Conservation (phyloP, 208 protist genomes). For the Trypanosoma cruzi region DNA sequence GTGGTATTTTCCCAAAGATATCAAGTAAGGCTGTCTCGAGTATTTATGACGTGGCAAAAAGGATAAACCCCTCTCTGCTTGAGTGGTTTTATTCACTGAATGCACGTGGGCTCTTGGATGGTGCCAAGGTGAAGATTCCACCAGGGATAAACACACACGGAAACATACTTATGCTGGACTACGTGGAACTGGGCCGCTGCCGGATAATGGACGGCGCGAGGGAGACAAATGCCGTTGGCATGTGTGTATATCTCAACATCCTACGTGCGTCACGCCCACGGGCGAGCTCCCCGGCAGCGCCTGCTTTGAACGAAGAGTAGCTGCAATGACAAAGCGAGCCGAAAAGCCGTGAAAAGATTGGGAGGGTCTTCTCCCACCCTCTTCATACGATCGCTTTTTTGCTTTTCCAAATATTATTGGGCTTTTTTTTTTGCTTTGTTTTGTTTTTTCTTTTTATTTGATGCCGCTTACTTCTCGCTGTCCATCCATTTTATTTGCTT, state of each 20-base stretch:
- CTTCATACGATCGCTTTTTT: too few relatives aligned
- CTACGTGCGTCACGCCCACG: constrained; percentile 5
- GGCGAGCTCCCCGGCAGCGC: neutral
- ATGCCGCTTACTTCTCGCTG: too few relatives aligned
- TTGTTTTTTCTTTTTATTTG: too few relatives aligned
- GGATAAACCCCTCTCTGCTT: constrained; percentile 36
- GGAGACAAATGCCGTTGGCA: too few relatives aligned
- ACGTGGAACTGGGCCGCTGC: constrained; percentile 25
- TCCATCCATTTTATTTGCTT: too few relatives aligned
- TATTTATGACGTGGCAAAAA: constrained; percentile 30
- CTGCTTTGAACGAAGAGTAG: neutral
- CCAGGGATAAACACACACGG: too few relatives aligned
- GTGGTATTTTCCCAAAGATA: constrained; percentile 19
- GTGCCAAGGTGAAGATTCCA: neutral
- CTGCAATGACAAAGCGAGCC: neutral
- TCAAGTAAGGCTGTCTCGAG: neutral
- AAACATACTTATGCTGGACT: constrained; percentile 62
- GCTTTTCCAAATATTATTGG: too few relatives aligned
- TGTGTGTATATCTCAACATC: constrained; percentile 47
- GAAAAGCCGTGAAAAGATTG: too few relatives aligned
- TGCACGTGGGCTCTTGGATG: constrained; percentile 3
- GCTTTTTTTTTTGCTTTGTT: too few relatives aligned
- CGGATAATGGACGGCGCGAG: neutral
- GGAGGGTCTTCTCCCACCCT: too few relatives aligned
- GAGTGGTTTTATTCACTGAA: constrained; percentile 43